Base-by-base conservation (phyloP, 768 basidiomycete genomes). In the Auricularia heimuer region DNA sequence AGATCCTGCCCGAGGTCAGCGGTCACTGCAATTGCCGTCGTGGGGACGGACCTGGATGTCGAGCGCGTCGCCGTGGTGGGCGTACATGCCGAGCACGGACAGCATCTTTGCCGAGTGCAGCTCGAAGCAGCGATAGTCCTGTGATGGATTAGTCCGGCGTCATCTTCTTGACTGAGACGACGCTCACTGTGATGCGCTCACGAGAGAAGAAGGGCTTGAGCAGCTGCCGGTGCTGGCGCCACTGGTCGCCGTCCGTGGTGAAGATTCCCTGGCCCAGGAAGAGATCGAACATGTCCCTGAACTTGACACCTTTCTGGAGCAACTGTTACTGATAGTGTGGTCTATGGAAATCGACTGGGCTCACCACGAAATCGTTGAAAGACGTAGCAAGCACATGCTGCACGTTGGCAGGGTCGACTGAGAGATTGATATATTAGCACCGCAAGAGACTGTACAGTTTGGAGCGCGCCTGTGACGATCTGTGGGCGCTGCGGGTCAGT, bases 201-300 rank as follows among this genome's bases (percentile, higher is more conserved):
- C 64, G 66, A 16, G 68, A 54, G 60, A 73, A 73, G 69, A 73
- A 73, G 3, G 72, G 72, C 42, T 70, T 64, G 1, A 70, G 66
- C 35, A 70, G 63, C 3, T 66, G 29, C 24, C 72, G 66, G 45
- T 71, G 72, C 56, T 64, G 36, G 51, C 66, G 69, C 69, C 70
- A 69, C 21, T 39, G 42, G 21, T 71, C 68, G 29, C 72, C 72
- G 64, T 73, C 72, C 14, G 68, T 67, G 14, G 72, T 69, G 60
- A 73, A 73, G 39, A 73, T 73, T 12, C 71, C 71, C 37, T 61
- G 56, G 18, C 72, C 72, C 18, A 72, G 69, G 67, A 72, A 73
- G 54, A 58, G 62, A 12, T 69, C 64, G 54, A 68, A 66, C 68
- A 72, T 72, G 12, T 65, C 65, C 36, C 65, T 61, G 63, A 71